Base-by-base conservation (phyloP, 2,329 filamentous ascomycete genomes). In the Aaosphaeria pasadenensis region DNA sequence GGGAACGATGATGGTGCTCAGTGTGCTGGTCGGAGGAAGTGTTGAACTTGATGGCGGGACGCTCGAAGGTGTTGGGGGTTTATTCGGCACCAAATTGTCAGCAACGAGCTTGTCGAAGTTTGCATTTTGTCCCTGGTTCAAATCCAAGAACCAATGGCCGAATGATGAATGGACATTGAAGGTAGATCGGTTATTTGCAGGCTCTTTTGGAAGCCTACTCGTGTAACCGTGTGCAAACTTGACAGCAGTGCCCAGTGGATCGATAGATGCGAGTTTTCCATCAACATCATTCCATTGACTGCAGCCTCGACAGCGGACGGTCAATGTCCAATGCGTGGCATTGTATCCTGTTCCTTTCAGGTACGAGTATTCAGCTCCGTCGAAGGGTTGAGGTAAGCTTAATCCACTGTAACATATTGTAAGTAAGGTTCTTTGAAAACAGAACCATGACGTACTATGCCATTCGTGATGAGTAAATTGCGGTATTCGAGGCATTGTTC, bases 401-500 rank as follows among this genome's bases (percentile, higher is more conserved):
- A 64, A 44, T 2, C 63, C 63, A n/a, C 61, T 64, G 33, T 7
- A 11, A 11, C 2, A 28, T 11, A 46, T 62, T 24, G 17, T 24
- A 7, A 63, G 51, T 36, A 35, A 13, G 6, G 41, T 30, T 11
- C 36, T 30, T n/a, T 13, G 13, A 36, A 2, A 11, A 11, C 9
- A 36, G 9, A 36, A 2, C 4, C 3, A 11, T 36, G 17, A 71
- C 74, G 49, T 60, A 77, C 75, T 68, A 74, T 5, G 75, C 74
- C 55, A 73, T 74, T 30, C 76, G 68, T 1, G 74, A 71, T 0
- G 74, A 74, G 9, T 72, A 62, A 2, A 75, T 69, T 7, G 59
- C 47, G 4, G 69, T 71, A 11, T 59, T 69, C 6, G 56, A 51
- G 11, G 60, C 67, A 28, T 70, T 74, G 54, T 74, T 76, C 35